Percentiles rank a stretch among this genome's conserved stretches.
These are phyloP conservation scores for Barbarea vulgaris DNA, from an alignment of 345 rosid species.

Conservation along the genomic window DNA sequence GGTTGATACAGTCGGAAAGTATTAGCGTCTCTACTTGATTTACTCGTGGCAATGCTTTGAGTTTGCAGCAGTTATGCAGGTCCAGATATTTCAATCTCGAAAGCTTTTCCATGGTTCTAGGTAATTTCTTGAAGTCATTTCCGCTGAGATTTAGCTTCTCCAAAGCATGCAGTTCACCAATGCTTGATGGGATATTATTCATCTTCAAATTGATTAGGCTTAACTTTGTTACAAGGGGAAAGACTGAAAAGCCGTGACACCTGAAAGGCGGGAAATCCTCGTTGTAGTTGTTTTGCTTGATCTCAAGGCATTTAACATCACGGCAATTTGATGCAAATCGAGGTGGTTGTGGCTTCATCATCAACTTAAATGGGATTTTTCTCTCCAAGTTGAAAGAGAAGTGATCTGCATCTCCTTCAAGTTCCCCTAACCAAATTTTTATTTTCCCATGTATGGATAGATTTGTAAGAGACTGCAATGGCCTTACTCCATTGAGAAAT, in stretches of 20 bases:
- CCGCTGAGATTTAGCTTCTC: not conserved
- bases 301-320: not conserved
- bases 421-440: not conserved
- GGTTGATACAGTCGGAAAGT: conserved; percentile 3
- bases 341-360: not conserved
- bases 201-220: not conserved
- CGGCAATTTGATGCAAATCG: not conserved
- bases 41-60: not conserved
- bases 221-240: not conserved
- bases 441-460: not conserved
- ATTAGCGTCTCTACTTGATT: not conserved
- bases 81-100: not conserved
- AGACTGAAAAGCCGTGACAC: not conserved
- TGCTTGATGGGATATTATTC: not conserved
- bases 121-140: not conserved
- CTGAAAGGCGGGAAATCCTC: not conserved
- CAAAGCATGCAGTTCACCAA: not conserved
- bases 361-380: not conserved
- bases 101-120: not conserved
- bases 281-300: not conserved
- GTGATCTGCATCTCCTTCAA: not conserved
- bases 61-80: not conserved
- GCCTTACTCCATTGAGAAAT: not conserved
- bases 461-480: not conserved
- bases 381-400: not conserved